These are phyloP conservation scores for Knoxdaviesia proteae DNA, from an alignment of 2,329 filamentous ascomycete species.

Conservation along the genomic window DNA sequence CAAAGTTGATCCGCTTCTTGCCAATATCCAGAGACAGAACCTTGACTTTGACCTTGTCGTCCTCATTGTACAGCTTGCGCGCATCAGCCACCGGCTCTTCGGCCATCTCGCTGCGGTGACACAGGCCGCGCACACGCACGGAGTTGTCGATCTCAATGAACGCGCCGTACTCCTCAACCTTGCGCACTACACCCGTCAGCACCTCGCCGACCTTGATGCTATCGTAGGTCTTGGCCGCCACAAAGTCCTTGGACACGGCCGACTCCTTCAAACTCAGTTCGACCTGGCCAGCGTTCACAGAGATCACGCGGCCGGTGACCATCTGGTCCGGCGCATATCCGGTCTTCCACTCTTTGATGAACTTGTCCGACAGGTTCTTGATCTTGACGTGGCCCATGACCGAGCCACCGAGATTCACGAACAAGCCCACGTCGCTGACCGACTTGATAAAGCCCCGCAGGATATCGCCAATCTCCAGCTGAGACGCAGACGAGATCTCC, in stretches of 20 bases:
- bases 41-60: conserved; percentile 83
- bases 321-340: conserved; percentile 75
- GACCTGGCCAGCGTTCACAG: conserved; percentile 45
- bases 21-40: conserved; percentile 57
- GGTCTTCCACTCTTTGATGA: conserved; percentile 88
- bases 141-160: conserved; percentile 84
- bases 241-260: conserved; percentile 59
- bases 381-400: conserved; percentile 71
- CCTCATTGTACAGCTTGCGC: conserved; percentile 73
- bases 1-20: conserved; percentile 67
- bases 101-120: conserved; percentile 81
- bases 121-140: conserved; percentile 75
- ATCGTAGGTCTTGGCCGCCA: conserved; percentile 48
- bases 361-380: conserved; percentile 73
- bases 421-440: conserved; percentile 72
- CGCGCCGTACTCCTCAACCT: conserved; percentile 85
- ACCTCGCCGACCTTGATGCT: conserved; percentile 63
- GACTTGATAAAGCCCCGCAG: conserved; percentile 85
- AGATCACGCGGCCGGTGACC: conserved; percentile 66
- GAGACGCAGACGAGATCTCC: conserved; percentile 50
- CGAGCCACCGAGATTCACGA: conserved; percentile 63
- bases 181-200: conserved; percentile 76
- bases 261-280: conserved; percentile 80
- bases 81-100: conserved; percentile 66
- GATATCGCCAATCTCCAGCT: conserved; percentile 57